Evolutionary conservation across 176 grass and related monocot species (phyloP), one percentile per base, ranked within the genome.

Genomic region (Oropetium thomaeum): DNA sequence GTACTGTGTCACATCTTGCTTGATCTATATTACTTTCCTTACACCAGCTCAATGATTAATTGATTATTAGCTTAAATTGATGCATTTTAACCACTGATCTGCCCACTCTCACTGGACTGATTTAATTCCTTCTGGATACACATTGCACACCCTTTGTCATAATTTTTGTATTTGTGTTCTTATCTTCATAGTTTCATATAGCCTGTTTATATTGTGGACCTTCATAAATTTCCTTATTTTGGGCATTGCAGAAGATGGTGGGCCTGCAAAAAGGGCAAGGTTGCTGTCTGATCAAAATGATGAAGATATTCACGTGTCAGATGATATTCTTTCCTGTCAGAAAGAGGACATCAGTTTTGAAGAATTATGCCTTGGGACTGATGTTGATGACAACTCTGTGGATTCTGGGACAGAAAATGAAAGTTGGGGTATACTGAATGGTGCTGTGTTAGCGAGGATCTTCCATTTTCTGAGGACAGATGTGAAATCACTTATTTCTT

Each of bases 401-500:
- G 53, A 69, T 69, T 73, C 33, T 13, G 22, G 32, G 28, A 54
- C 30, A 29, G 73, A 83, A 75, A 83, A 73, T 85, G 85, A 62
- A 58, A 86, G 75, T 80, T 99, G 92, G 96, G 84, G 85, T 45
- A 49, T 84, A 49, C 76, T 99, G 75, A 79, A 83, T 65, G 72
- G 79, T 28, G 69, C 44, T 49, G 81, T 95, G 58, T 79, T 99
- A 81, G 86, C 87, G 38, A 95, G 96, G 78, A 79, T 95, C 70
- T 95, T 99, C 54, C 96, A 99, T 90, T 92, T 90, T 77, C 83
- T 99, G 48, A 90, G 88, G 78, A 82, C 78, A 75, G 96, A 99
- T 52, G 63, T 84, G 59, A 99, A 87, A 74, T 95, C 96, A 54
- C 82, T 99, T 77, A 60, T 94, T 51, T 99, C 86, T 62, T 95